These are phyloP conservation scores for Mycena kentingensis DNA, from an alignment of 768 basidiomycete genomes.

Conservation along the genomic window DNA sequence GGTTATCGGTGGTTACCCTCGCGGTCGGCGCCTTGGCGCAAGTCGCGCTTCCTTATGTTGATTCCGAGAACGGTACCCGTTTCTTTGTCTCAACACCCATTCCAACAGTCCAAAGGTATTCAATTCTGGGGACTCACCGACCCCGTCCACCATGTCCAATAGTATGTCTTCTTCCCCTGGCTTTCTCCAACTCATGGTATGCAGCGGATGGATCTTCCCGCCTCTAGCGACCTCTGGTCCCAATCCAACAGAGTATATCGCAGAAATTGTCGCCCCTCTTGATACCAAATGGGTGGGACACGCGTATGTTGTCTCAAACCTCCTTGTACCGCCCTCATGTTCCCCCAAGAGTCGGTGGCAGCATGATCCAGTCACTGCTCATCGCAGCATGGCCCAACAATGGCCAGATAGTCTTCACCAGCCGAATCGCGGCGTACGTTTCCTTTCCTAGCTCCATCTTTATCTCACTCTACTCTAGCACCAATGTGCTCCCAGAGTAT, in stretches of 20 bases:
- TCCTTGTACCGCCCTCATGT: not conserved
- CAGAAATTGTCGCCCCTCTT: conserved; percentile 60
- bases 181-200: conserved; percentile 29
- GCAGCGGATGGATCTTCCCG: conserved; percentile 54
- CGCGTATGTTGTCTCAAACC: conserved; percentile 21
- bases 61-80: conserved; percentile 48
- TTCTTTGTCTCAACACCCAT: not conserved
- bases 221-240: conserved; percentile 41
- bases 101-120: conserved; percentile 44
- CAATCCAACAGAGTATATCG: conserved; percentile 58
- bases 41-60: conserved; percentile 44
- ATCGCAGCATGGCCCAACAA: conserved; percentile 64
- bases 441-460: not conserved
- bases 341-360: conserved; percentile 40
- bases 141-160: conserved; percentile 42
- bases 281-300: conserved; percentile 58
- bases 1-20: conserved; percentile 41
- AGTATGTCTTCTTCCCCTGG: conserved; percentile 18
- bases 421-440: conserved; percentile 56
- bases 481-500: conserved; percentile 54
- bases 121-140: conserved; percentile 50
- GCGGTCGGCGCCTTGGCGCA: conserved; percentile 47
- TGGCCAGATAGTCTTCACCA: conserved; percentile 52
- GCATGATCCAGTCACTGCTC: conserved; percentile 58
- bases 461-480: conserved; percentile 30